Base-by-base conservation (phyloP, 129 eudicot genomes). In the Smallanthus sonchifolius region DNA sequence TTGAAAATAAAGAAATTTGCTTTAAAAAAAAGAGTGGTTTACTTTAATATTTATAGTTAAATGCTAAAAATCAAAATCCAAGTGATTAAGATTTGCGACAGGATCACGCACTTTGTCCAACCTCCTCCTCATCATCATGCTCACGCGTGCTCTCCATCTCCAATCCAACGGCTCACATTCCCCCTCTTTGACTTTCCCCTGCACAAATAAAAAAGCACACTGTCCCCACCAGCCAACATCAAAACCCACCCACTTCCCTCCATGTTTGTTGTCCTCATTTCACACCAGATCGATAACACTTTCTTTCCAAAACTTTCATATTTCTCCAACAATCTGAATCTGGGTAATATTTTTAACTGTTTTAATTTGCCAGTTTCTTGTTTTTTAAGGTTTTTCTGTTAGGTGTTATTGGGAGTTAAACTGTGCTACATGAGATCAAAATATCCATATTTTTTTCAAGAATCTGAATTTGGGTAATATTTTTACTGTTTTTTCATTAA, bases 81-180 rank as follows among this genome's bases (percentile, higher is more conserved):
- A 75, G 79, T 48, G 79, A 75, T 75, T 62, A 24, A 74, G 78
- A 74, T 74, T 42, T 77, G 49, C 43, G 67, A 60, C 80, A 77
- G 75, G 79, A 75, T 76, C 80, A 67, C 75, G 67, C 69, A 55
- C 68, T 77, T 77, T 77, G 75, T 77, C 80, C 67, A 67, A 77
- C 80, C 62, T 76, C 60, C 28, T 24, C 30, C 30, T 24, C 30
- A 24, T 77, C 75, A 77, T 77, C 80, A 77, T 69, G 75, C 80
- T 77, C 69, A 77, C 80, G 80, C 80, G 80, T 77, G 80, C 80
- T 55, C 68, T 77, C 45, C 14, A 34, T 55, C 67, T 67, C 80
- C 75, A 77, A 77, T 77, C 80, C 69, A 67, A 77, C 74, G 75
- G 14, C 24, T 15, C 80, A 67, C 69, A 43, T 55, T 56, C 74